These are phyloP conservation scores for Cryphonectria parasitica DNA, from an alignment of 2,329 filamentous ascomycete genomes.

Conservation along the genomic window DNA sequence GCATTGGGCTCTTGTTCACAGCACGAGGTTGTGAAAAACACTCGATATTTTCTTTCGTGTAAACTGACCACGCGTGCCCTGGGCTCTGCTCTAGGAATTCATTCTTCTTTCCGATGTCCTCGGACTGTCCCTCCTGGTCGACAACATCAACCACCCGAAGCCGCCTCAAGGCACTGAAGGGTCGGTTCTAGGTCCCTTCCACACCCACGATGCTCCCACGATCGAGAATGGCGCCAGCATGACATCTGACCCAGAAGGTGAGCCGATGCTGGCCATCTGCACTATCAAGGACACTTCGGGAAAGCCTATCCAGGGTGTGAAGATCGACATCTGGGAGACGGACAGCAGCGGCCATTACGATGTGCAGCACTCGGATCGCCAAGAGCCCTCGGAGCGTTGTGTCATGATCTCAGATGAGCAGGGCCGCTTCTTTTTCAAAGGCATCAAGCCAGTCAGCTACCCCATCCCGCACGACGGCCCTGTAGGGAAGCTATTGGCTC, in stretches of 20 bases:
- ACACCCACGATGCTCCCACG: slow-evolving; percentile 74
- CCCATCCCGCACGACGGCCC: slow-evolving; percentile 85
- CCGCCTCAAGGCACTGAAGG: slow-evolving; percentile 72
- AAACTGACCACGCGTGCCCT: not conserved
- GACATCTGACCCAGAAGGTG: slow-evolving; percentile 69
- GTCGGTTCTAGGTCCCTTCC: slow-evolving; percentile 81
- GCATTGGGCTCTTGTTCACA: not conserved
- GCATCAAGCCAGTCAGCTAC: slow-evolving; percentile 83
- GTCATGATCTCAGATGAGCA: slow-evolving; percentile 67
- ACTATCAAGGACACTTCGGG: slow-evolving; percentile 68
- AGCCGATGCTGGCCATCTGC: slow-evolving; percentile 74
- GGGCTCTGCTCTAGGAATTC: slow-evolving; percentile 60
- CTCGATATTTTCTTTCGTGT: not conserved
- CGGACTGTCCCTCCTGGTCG: slow-evolving; percentile 78
- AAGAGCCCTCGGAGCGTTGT: slow-evolving; percentile 71
- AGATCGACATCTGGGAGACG: slow-evolving; percentile 85
- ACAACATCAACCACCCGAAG: slow-evolving; percentile 84
- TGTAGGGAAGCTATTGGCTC: slow-evolving; percentile 71
- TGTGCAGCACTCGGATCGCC: slow-evolving; percentile 71
- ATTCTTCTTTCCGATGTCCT: slow-evolving; percentile 82
- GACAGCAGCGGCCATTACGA: slow-evolving; percentile 82
- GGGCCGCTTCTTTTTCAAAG: slow-evolving; percentile 83
- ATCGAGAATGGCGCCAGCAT: slow-evolving; percentile 63
- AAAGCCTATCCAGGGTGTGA: slow-evolving; percentile 65
- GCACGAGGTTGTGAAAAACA: not conserved